Conservation (phyloP, 2,329 filamentous ascomycete species). For the Apiospora pterosperma region DNA sequence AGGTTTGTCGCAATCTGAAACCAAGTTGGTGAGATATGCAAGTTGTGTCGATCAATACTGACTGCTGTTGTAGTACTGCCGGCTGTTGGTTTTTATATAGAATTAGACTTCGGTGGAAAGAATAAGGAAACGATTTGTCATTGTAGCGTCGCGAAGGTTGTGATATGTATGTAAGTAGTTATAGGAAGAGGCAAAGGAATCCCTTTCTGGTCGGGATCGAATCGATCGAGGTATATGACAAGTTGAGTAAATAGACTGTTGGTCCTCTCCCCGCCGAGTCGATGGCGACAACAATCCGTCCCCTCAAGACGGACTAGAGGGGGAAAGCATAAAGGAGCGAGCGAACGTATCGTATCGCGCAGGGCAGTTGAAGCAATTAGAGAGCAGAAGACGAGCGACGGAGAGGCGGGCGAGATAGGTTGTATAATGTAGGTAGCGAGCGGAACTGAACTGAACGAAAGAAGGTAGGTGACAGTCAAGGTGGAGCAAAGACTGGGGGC, state of each 20-base stretch:
- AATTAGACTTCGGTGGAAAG: background rate
- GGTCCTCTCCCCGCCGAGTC: background rate
- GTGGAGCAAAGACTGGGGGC: background rate
- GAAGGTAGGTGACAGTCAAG: background rate
- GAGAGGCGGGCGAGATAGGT: background rate
- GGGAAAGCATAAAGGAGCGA: background rate
- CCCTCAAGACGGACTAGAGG: background rate
- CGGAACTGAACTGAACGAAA: background rate
- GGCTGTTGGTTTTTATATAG: background rate
- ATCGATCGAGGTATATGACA: background rate
- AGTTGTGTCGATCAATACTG: background rate
- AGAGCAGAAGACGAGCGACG: background rate
- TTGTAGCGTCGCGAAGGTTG: background rate
- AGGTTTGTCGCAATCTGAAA: conserved; percentile 1
- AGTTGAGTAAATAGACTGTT: background rate
- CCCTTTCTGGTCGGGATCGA: background rate
- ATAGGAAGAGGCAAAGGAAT: background rate
- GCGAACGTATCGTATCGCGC: background rate
- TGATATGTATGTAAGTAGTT: too few relatives aligned
- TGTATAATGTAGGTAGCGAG: background rate
- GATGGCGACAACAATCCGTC: background rate
- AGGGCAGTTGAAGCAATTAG: background rate
- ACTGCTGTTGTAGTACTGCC: background rate
- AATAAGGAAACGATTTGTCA: background rate
- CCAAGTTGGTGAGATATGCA: background rate